Base-by-base conservation (phyloP, 306 rosid species). In the Sesbania bispinosa region DNA sequence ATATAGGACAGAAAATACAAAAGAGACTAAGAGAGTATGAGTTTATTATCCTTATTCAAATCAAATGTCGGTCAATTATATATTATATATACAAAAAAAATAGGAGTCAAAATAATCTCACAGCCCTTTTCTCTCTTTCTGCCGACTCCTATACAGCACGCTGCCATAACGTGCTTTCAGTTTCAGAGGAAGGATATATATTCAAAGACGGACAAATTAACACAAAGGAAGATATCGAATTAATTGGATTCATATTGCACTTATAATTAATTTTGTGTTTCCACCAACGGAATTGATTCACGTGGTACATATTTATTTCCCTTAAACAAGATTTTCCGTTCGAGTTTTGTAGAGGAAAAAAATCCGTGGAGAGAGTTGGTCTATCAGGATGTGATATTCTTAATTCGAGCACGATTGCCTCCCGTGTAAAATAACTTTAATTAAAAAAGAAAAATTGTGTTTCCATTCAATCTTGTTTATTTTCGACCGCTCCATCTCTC, bases 61-160 rank as follows among this genome's bases (percentile, higher is more conserved):
- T 20, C 6, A 18, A 58, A 14, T 1, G 77, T 75, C 69, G 76
- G 79, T 75, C 79, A 78, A 76, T 71, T 30, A 18, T 18, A n/a
- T n/a, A n/a, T n/a, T n/a, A n/a, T 6, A n/a, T 41, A 60, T 4
- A n/a, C 29, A 59, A 64, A 48, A 10, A 38, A 65, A 35, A 29
- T 18, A 5, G 2, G 30, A 50, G 79, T 83, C 84, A 75, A 78
- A 75, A 73, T 59, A 69, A 80, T 51, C 26, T 30, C 53, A 48
- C 16, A 15, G 18, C 24, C 47, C 29, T 7, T 48, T 32, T 51
- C 68, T 50, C 67, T 35, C 33, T 36, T 75, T 71, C 61, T 79
- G 70, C 66, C 65, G 65, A 80, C 78, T 58, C 45, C 73, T 24
- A 53, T 77, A 19, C 69, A 47, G 19, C 60, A 78, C 8, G 72